phyloP scores from a whole-genome alignment of 495 filamentous ascomycete genomes.

The Acidomyces sp. region DNA sequence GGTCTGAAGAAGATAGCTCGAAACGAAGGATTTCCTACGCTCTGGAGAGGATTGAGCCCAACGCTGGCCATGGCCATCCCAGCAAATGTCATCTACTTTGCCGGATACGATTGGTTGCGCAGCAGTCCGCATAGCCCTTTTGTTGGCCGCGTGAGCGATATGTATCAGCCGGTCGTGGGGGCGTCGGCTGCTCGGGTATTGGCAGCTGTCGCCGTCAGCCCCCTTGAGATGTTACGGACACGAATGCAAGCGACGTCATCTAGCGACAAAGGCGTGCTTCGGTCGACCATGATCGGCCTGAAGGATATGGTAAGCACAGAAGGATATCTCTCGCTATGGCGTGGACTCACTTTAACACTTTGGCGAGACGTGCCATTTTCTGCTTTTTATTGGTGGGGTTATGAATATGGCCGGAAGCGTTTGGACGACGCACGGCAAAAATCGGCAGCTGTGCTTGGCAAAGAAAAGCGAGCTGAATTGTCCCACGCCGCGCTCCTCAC shows the following conservation, averaged over 20 bases:
- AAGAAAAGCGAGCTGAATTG: constrained; percentile 4
- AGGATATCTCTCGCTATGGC: constrained; percentile 76
- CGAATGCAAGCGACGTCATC: constrained; percentile 64
- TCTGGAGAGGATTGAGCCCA: constrained; percentile 88
- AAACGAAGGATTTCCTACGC: constrained; percentile 72
- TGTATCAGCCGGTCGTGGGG: constrained; percentile 65
- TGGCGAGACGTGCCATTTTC: constrained; percentile 98
- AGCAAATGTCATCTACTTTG: constrained; percentile 95
- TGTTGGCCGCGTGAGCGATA: constrained; percentile 42
- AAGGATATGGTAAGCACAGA: constrained; percentile 61
- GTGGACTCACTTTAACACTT: constrained; percentile 81
- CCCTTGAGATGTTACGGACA: constrained; percentile 90
- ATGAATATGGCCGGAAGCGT: constrained; percentile 60
- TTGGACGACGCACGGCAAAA: constrained; percentile 51
- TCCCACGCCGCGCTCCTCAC: constrained; percentile 60
- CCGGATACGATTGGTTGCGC: constrained; percentile 92
- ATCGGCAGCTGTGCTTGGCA: constrained; percentile 12
- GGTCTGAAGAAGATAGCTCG: constrained; percentile 91
- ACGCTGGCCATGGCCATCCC: constrained; percentile 91
- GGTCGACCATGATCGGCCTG: constrained; percentile 59
- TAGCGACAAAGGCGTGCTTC: constrained; percentile 47
- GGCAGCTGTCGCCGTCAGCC: constrained; percentile 72
- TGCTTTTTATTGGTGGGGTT: constrained; percentile 94
- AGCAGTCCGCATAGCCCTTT: constrained; percentile 57
- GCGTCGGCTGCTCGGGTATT: constrained; percentile 64